phyloP scores from a whole-genome alignment of 2,329 filamentous ascomycete genomes.

The Xylaria sp. region DNA sequence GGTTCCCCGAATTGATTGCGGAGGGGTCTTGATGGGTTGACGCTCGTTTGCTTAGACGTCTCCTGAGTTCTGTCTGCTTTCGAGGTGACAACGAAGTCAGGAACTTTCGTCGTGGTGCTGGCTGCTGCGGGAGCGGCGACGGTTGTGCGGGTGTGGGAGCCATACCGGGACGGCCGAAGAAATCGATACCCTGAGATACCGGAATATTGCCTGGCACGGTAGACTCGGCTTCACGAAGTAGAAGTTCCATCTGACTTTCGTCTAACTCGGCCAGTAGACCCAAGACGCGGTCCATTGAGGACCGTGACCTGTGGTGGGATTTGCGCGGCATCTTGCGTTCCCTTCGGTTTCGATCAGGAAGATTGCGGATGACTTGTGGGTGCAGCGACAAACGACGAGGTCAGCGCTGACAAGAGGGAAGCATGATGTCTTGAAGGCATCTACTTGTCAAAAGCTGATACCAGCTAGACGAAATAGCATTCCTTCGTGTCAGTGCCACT shows the following conservation, averaged over 20 bases:
- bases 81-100: conserved; percentile 43
- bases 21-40: conserved; percentile 34
- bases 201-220: conserved; percentile 45
- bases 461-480: conserved; percentile 10
- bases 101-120: conserved; percentile 44
- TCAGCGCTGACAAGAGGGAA: conserved; percentile 5
- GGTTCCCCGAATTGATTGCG: conserved; percentile 4
- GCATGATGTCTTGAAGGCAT: conserved; percentile 13
- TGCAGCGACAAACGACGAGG: conserved; percentile 2
- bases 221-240: conserved; percentile 47
- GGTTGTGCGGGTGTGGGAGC: conserved; percentile 14
- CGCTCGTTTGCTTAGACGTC: conserved; percentile 41
- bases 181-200: conserved; percentile 46
- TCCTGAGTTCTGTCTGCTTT: conserved; percentile 41
- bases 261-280: conserved; percentile 47
- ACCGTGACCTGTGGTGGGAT: conserved; percentile 44
- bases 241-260: conserved; percentile 44
- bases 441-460: conserved; percentile 5
- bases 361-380: neutral
- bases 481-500: conserved; percentile 13
- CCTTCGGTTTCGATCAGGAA: neutral
- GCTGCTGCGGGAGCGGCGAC: conserved; percentile 15
- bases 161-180: conserved; percentile 41
- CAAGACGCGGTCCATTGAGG: conserved; percentile 48
- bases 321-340: conserved; percentile 28